Conservation (phyloP, 2,329 filamentous ascomycete genomes). For the Pyrenophora tritici-repentis region DNA sequence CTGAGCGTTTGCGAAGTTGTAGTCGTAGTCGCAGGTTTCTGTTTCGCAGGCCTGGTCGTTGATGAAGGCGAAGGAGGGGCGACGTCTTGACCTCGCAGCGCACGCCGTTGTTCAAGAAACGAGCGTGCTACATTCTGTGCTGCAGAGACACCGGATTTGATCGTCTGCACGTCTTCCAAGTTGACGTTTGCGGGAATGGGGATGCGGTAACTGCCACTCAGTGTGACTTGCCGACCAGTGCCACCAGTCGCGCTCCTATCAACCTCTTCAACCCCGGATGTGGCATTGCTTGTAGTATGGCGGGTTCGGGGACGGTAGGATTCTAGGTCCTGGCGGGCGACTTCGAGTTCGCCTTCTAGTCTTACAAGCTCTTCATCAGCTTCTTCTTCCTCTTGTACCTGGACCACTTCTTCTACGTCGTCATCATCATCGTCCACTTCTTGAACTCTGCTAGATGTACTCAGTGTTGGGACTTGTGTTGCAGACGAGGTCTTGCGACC, state of each 20-base stretch:
- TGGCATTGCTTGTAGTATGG: constrained; percentile 13
- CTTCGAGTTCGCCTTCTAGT: constrained; percentile 41
- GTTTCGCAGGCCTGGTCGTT: neutral
- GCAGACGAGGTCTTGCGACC: constrained; percentile 34
- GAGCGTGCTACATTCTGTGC: constrained; percentile 42
- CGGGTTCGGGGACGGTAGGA: constrained; percentile 23
- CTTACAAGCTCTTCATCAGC: constrained; percentile 41
- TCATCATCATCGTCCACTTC: constrained; percentile 15
- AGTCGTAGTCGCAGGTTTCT: neutral
- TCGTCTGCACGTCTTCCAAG: constrained; percentile 41
- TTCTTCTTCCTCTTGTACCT: constrained; percentile 39
- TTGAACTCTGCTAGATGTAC: constrained; percentile 13
- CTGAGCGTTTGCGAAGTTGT: constrained; percentile 4
- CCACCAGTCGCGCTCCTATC: constrained; percentile 14
- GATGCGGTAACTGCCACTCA: constrained; percentile 44
- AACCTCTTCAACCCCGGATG: constrained; percentile 40
- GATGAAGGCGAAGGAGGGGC: neutral
- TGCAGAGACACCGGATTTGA: constrained; percentile 41
- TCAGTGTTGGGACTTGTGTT: constrained; percentile 27
- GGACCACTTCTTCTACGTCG: constrained; percentile 3
- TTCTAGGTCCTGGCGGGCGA: constrained; percentile 38
- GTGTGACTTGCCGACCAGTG: constrained; percentile 37
- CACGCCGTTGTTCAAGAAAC: constrained; percentile 39
- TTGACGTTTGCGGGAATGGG: constrained; percentile 40
- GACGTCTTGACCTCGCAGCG: constrained; percentile 9